Evolutionary conservation across 257 asterid species (phyloP), one percentile per base, ranked within the genome.

Genomic region (Ajuga chamaepitys): DNA sequence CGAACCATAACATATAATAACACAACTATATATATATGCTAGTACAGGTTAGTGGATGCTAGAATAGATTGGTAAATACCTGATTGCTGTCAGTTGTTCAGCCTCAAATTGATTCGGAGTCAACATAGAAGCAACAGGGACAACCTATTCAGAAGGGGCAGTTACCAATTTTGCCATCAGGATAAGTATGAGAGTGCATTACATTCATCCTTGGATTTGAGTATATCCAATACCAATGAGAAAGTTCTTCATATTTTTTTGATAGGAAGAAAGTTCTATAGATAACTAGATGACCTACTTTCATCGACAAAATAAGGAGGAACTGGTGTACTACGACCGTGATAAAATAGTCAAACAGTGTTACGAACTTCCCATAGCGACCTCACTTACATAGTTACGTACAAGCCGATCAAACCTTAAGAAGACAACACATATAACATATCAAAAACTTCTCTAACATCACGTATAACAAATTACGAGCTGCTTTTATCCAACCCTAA

Each of bases 61-160:
- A 61, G 32, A n/a, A n/a, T 48, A 26, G 68, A 70, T 26, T 70
- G 68, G 72, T 6, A n/a, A 67, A 53, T 85, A 94, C 99, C 96
- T 88, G 78, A 76, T 73, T 53, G 86, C 88, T 0, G 98, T 80
- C 77, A 94, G 82, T 70, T 75, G 83, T 70, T 94, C 98, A 50
- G 99, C 99, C 82, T 94, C 99, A 74, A 94, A 94, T 73, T 94
- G 98, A 77, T 94, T 94, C 10, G 99, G 99, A 11, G 98, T 90
- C 93, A 94, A 75, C 98, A 94, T 86, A 55, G 96, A 86, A 68
- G 99, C 96, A 74, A 90, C 93, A 56, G 96, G 95, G 14, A 94
- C 87, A 83, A 94, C 99, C 99, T 94, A 74, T 37, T 59, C 16
- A 63, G 73, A 70, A 62, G 64, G 45, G 30, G 52, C 26, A 70